phyloP scores from a whole-genome alignment of 1,284 basidiomycete species.

The Malassezia dermatis region DNA sequence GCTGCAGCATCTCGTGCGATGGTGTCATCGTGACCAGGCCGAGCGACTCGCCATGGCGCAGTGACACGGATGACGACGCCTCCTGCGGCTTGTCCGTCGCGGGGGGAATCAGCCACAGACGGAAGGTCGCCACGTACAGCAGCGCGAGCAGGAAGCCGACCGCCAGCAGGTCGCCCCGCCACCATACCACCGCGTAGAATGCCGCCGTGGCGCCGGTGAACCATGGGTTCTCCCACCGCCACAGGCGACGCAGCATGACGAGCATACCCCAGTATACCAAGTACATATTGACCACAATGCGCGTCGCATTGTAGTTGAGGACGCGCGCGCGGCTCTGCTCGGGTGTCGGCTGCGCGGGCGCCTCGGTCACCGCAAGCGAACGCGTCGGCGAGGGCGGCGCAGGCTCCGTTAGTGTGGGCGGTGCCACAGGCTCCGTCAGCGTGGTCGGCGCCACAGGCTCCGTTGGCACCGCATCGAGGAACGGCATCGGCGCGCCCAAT shows the following conservation, averaged over 20 bases:
- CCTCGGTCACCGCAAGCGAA: background rate
- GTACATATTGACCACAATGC: conserved; percentile 10
- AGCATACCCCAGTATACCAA: conserved; percentile 20
- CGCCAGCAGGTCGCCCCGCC: conserved; percentile 20
- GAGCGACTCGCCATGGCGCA: background rate
- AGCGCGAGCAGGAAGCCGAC: conserved; percentile 15
- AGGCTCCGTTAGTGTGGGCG: background rate
- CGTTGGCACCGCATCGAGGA: background rate
- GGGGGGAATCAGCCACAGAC: conserved; percentile 7
- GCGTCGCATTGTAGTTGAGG: conserved; percentile 14
- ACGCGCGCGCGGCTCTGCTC: background rate
- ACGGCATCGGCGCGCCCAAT: conserved; percentile 4
- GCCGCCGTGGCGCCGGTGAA: conserved; percentile 3
- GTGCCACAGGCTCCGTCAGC: too few relatives aligned
- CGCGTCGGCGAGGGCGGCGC: background rate
- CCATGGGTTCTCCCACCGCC: conserved; percentile 22
- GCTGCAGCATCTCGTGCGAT: conserved; percentile 6
- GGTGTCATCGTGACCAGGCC: background rate
- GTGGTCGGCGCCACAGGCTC: background rate
- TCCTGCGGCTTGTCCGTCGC: conserved; percentile 1
- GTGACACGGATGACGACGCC: background rate
- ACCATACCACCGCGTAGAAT: conserved; percentile 21
- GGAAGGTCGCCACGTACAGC: conserved; percentile 19
- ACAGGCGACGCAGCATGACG: conserved; percentile 13
- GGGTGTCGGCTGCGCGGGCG: background rate